A percentile compares a stretch with the other conserved stretches of the same genome.
These are phyloP conservation scores for Mycocentrospora acerina DNA, from an alignment of 2,329 filamentous ascomycete species.

Conservation along the genomic window DNA sequence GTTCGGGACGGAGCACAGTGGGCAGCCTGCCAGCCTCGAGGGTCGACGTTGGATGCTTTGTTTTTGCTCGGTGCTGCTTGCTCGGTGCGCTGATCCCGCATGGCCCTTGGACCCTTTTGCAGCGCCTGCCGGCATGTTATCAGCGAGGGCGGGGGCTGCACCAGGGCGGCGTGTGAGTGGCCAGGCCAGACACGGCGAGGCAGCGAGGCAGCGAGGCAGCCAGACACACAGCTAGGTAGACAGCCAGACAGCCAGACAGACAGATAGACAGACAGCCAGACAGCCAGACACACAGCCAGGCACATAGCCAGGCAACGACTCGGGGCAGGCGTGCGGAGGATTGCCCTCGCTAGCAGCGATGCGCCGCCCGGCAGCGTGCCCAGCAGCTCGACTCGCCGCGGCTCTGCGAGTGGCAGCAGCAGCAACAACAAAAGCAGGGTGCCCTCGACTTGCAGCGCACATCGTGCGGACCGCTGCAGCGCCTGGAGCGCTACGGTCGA, in stretches of 20 bases:
- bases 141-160: slow-evolving; percentile 17
- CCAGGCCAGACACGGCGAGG: slow-evolving; percentile 19
- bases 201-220: background rate
- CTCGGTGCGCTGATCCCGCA: slow-evolving; percentile 24
- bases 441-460: slow-evolving; percentile 2
- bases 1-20: background rate
- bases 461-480: slow-evolving; percentile 31
- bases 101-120: slow-evolving; percentile 18
- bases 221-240: too few species aligned
- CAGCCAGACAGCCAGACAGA: too few species aligned
- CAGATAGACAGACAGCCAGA: too few species aligned
- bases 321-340: background rate
- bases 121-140: slow-evolving; percentile 34
- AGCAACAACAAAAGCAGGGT: too few species aligned
- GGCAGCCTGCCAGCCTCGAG: background rate
- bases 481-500: slow-evolving; percentile 27
- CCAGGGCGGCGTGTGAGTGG: slow-evolving; percentile 21
- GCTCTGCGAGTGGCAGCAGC: too few species aligned
- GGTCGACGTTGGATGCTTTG: slow-evolving; percentile 16
- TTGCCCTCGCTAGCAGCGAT: too few species aligned
- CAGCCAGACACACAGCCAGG: too few species aligned
- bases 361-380: too few species aligned
- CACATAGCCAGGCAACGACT: background rate
- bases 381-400: too few species aligned
- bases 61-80: slow-evolving; percentile 20